phyloP scores from a whole-genome alignment of 345 rosid genomes.

The Gossypium thurberi region DNA sequence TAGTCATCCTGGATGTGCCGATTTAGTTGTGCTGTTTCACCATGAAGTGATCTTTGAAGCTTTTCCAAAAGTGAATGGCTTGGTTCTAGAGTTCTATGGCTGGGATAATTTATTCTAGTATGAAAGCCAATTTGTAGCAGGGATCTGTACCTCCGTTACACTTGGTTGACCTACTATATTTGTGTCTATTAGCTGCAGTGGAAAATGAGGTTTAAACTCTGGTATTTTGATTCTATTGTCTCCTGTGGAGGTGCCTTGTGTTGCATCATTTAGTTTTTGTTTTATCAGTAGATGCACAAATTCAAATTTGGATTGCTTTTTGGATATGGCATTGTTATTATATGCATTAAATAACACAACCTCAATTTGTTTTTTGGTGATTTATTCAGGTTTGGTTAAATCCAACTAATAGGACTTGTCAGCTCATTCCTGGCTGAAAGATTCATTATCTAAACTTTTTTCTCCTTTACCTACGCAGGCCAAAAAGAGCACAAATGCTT shows the following conservation, averaged over 20 bases:
- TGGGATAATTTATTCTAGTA: background rate
- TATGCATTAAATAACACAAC: background rate
- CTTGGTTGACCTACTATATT: background rate
- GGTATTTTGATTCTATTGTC: slow-evolving; percentile 5
- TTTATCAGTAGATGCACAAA: background rate
- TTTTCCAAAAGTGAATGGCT: background rate
- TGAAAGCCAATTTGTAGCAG: background rate
- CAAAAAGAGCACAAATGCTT: slow-evolving; percentile 55
- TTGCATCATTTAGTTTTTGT: background rate
- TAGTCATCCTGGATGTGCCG: background rate
- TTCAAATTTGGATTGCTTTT: background rate
- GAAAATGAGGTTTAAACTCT: background rate
- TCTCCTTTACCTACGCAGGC: slow-evolving; percentile 30
- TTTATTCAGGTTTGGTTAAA: slow-evolving; percentile 1
- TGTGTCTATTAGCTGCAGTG: background rate
- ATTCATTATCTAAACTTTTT: background rate
- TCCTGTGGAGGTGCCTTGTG: background rate
- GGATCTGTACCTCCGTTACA: background rate
- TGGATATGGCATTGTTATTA: background rate
- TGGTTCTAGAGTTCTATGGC: background rate
- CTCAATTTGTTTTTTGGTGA: background rate
- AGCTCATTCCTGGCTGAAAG: slow-evolving; percentile 5
- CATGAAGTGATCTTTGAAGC: background rate
- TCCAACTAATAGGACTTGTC: background rate
- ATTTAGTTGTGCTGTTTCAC: background rate